A percentile compares a stretch with the other conserved stretches of the same genome.
phyloP scores from a whole-genome alignment of 192 early-diverging fungal genomes.

The Gaertneriomyces semiglobifer region DNA sequence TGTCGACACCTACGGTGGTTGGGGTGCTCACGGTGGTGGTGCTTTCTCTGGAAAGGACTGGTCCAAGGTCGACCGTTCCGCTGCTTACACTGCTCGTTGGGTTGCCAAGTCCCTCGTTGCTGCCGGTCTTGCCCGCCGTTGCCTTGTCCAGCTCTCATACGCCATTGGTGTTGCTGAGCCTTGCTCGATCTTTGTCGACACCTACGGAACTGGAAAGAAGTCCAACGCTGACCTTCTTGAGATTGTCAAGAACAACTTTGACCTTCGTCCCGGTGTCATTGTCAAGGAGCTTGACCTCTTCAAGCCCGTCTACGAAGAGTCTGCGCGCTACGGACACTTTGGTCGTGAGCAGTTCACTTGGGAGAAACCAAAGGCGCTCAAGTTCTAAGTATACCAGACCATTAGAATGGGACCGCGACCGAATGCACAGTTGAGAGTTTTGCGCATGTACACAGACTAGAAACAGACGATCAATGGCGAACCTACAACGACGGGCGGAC shows the following conservation, averaged over 20 bases:
- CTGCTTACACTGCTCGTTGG: slow-evolving; percentile 96
- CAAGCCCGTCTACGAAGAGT: slow-evolving; percentile 96
- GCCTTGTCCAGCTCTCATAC: slow-evolving; percentile 94
- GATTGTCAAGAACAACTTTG: slow-evolving; percentile 98
- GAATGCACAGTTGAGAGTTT: no score
- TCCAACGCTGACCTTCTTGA: slow-evolving; percentile 83
- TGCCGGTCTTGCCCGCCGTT: slow-evolving; percentile 88
- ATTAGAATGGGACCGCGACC: not conserved
- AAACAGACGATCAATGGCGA: no score
- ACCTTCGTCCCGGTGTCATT: slow-evolving; percentile 97
- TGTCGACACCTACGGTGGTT: slow-evolving; percentile 89
- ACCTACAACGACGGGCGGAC: no score
- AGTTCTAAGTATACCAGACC: slow-evolving; percentile 41
- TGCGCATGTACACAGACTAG: not conserved
- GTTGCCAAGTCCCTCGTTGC: slow-evolving; percentile 96
- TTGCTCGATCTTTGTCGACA: slow-evolving; percentile 92
- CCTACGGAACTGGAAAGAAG: slow-evolving; percentile 92
- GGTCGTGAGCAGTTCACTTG: slow-evolving; percentile 87
- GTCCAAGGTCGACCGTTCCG: slow-evolving; percentile 99
- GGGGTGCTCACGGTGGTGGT: slow-evolving; percentile 95
- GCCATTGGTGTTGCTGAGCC: slow-evolving; percentile 98
- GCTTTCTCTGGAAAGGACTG: slow-evolving; percentile 99
- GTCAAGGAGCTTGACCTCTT: slow-evolving; percentile 97
- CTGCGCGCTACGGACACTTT: slow-evolving; percentile 87
- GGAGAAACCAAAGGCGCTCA: slow-evolving; percentile 81